Conservation (phyloP, 2,329 filamentous ascomycete genomes). For the Allantophomopsis cytisporea region DNA sequence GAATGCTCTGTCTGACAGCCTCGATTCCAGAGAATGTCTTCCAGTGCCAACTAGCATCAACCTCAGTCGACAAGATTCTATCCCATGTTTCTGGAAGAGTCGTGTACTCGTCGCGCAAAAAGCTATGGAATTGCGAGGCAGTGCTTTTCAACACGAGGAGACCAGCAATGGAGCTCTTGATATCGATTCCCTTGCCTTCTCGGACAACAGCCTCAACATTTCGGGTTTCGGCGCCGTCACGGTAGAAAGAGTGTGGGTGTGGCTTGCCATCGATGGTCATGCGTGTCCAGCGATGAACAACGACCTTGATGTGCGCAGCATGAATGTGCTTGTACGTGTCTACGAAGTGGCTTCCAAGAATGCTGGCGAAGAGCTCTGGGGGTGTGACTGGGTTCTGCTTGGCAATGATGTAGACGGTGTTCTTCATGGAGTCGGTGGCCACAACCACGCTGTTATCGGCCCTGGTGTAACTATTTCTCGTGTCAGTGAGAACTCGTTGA, state of each 20-base stretch:
- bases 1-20: slow-evolving; percentile 49
- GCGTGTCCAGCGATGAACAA: slow-evolving; percentile 83
- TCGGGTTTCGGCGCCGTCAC: slow-evolving; percentile 79
- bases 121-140: slow-evolving; percentile 89
- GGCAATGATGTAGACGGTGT: slow-evolving; percentile 89
- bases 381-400: slow-evolving; percentile 88
- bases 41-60: slow-evolving; percentile 83
- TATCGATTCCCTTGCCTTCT: slow-evolving; percentile 54
- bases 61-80: slow-evolving; percentile 86
- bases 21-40: slow-evolving; percentile 50
- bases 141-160: slow-evolving; percentile 92
- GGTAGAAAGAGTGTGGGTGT: slow-evolving; percentile 89
- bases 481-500: slow-evolving; percentile 4
- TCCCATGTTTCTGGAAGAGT: slow-evolving; percentile 86
- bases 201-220: slow-evolving; percentile 62
- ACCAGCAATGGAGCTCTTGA: slow-evolving; percentile 68
- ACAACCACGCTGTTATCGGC: slow-evolving; percentile 94
- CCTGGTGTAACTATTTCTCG: slow-evolving; percentile 59
- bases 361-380: slow-evolving; percentile 80
- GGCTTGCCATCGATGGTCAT: slow-evolving; percentile 77
- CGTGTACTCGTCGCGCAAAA: slow-evolving; percentile 86
- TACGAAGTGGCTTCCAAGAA: slow-evolving; percentile 80
- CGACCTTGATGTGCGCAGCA: slow-evolving; percentile 66
- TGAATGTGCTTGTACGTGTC: slow-evolving; percentile 81
- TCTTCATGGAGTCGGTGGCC: slow-evolving; percentile 96